These are phyloP conservation scores for Heritiera fomes DNA, from an alignment of 345 rosid genomes.

Conservation along the genomic window DNA sequence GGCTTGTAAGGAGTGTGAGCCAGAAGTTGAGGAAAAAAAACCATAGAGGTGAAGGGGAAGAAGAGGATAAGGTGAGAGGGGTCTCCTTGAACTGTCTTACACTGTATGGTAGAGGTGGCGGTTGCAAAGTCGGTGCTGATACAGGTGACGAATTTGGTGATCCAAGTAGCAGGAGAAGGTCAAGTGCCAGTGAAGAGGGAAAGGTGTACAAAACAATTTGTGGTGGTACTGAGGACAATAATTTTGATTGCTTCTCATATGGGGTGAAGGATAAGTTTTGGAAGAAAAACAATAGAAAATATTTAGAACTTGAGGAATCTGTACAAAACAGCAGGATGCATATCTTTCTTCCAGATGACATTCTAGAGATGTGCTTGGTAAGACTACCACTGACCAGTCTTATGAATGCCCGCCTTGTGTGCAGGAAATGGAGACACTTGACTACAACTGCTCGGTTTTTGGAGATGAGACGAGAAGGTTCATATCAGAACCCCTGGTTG, in stretches of 20 bases:
- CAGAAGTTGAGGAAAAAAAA: conserved; percentile 68
- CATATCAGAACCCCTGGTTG: conserved; percentile 78
- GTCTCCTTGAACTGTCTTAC: conserved; percentile 68
- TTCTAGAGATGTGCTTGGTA: conserved; percentile 88
- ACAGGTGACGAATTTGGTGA: conserved; percentile 78
- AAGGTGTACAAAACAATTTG: conserved; percentile 59
- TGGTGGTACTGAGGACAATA: conserved; percentile 72
- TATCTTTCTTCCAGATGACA: conserved; percentile 79
- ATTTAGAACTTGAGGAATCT: conserved; percentile 44
- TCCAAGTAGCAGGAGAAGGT: conserved; percentile 69
- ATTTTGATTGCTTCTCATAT: conserved; percentile 84
- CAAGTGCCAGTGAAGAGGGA: conserved; percentile 79
- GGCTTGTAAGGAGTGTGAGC: conserved; percentile 74
- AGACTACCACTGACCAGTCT: conserved; percentile 82
- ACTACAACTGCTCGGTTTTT: conserved; percentile 68
- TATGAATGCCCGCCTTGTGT: conserved; percentile 88
- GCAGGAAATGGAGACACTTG: conserved; percentile 90
- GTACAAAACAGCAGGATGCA: conserved; percentile 54
- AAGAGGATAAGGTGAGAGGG: conserved; percentile 54
- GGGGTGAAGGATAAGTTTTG: conserved; percentile 82
- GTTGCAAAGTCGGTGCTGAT: conserved; percentile 96
- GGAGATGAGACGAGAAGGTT: conserved; percentile 71
- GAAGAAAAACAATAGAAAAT: conserved; percentile 65
- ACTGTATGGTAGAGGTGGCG: conserved; percentile 74
- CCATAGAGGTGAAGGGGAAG: conserved; percentile 50